Base-by-base conservation (phyloP, 225 moss, liverwort and hornwort species). In the Lunularia cruciata region DNA sequence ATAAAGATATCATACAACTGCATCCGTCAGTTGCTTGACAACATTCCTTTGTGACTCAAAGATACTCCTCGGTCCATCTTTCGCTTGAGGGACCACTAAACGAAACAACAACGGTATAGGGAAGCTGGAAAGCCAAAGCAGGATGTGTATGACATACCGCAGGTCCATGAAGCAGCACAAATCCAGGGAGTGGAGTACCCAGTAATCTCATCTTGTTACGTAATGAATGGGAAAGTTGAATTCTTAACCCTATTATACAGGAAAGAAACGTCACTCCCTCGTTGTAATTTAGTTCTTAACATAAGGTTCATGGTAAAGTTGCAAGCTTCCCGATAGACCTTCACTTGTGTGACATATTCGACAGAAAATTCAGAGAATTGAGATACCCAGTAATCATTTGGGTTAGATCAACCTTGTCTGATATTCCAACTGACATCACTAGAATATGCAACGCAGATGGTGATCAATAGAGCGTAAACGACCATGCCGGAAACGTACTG, bases 121-220 rank as follows among this genome's bases (percentile, higher is more conserved):
- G 54, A 25, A 54, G 27, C 10, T 27, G 54, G 28, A 54, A 27
- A 25, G 52, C 3, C 16, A 25, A 43, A 43, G 9, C 9, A 36
- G 37, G 63, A 45, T 57, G 40, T 15, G 45, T 43, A 32, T 35
- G 67, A 83, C 88, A 81, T 79, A 94, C 91, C 47, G 83, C 79
- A 59, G 98, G 91, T 80, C 98, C 98, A 73, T 93, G 85, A 35
- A 98, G 89, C 35, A 98, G 88, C 56, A 98, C 85, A 76, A 87
- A 81, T 72, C 98, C 98, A 77, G 98, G 88, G 71, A 88, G 84
- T 72, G 88, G 84, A 63, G 77, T 76, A 27, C 83, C 81, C 43
- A 76, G 83, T 68, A 69, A 79, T 74, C 74, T 81, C 67, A 77
- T 58, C 69, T 52, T 79, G 49, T 73, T 79, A 57, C 78, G 88